Evolutionary conservation across 345 rosid species (phyloP).

Genomic region (Eucalyptus decipiens): DNA sequence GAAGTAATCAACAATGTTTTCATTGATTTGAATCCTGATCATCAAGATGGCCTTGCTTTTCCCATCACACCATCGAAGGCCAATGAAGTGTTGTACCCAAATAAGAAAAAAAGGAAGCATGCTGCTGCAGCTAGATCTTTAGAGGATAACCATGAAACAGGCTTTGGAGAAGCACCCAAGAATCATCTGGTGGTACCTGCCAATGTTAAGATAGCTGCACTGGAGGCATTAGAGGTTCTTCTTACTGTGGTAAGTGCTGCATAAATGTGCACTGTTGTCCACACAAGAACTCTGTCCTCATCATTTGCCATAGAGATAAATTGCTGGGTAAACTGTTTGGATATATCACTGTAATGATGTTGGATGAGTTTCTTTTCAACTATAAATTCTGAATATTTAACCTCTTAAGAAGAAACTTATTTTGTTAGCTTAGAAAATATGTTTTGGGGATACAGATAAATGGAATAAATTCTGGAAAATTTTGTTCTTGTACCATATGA

Average conservation of each 20-base stretch:
- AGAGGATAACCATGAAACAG: constrained; percentile 22
- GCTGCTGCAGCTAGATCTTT: constrained; percentile 7
- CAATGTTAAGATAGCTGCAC: constrained; percentile 64
- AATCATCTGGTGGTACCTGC: constrained; percentile 10
- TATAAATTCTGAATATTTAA: neutral
- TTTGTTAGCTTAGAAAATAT: neutral
- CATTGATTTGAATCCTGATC: constrained; percentile 33
- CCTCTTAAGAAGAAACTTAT: neutral
- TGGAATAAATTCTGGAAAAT: neutral
- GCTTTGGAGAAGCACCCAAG: constrained; percentile 23
- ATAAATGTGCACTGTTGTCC: neutral
- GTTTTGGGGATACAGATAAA: neutral
- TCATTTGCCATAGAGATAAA: neutral
- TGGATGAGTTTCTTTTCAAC: neutral
- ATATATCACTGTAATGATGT: neutral
- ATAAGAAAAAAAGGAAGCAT: constrained; percentile 60
- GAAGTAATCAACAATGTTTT: constrained; percentile 42
- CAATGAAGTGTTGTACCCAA: constrained; percentile 10
- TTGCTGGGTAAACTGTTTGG: neutral
- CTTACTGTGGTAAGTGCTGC: constrained; percentile 58
- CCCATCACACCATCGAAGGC: constrained; percentile 10
- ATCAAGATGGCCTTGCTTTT: constrained; percentile 7
- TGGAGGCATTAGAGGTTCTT: constrained; percentile 66
- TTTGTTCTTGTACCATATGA: neutral
- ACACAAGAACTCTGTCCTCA: neutral